Evolutionary conservation across 2,329 filamentous ascomycete genomes (phyloP), one percentile per base, ranked within the genome.

Genomic region (Claviceps sp.): DNA sequence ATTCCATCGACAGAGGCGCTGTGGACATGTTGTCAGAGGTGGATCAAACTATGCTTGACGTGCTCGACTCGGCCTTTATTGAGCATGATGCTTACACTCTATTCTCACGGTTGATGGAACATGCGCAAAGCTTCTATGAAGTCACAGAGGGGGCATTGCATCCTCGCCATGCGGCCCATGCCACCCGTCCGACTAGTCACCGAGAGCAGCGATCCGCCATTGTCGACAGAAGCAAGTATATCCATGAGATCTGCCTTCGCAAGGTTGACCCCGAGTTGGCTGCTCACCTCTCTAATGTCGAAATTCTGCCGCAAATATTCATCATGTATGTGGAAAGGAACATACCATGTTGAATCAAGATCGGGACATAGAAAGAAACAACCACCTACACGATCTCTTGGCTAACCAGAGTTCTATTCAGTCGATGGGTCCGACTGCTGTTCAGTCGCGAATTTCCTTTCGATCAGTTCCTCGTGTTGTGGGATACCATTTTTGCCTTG

Each of bases 301-400:
- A 96, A 54, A 83, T 98, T 55, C 71, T 96, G n/a, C 93, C 93
- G 1, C 93, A 98, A 61, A 91, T 98, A 49, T 98, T 97, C 62
- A 71, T 97, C 23, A 94, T 97, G 86, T 93, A 69, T 66, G 75
- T 64, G 13, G 16, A 43, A 56, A 49, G 45, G 26, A 44, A 22
- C n/a, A 14, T 17, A 3, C 8, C 7, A 6, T 29, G 9, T 46
- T 11, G 23, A 5, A 5, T 1, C 39, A 36, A 8, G 20, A 29
- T 4, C 3, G 14, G 40, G 7, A 14, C 4, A 26, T 20, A 38
- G 13, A 43, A 45, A 23, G 20, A 17, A 37, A 23, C 48, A 37
- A 22, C 29, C 22, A 16, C 47, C 51, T 4, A 54, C 39, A 16
- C 29, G 36, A 5, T 38, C 26, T 26, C n/a, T 39, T 22, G 20